A percentile compares a stretch with the other conserved stretches of the same genome.
Conservation (phyloP, 116 monocot genomes). For the Phalaenopsis hybrid region DNA sequence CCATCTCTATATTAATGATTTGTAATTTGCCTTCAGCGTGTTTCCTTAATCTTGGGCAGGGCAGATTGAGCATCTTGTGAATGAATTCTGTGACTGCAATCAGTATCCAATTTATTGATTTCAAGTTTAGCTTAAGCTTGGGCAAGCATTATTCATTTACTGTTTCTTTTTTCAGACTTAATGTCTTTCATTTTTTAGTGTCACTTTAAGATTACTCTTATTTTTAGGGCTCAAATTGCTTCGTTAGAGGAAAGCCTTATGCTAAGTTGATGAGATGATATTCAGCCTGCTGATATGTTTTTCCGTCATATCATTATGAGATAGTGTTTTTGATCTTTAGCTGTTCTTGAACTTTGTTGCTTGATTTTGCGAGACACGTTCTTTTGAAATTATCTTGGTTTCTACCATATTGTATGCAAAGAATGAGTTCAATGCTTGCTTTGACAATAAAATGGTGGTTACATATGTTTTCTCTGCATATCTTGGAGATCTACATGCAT, state of each 20-base stretch:
- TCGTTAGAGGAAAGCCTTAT: not conserved
- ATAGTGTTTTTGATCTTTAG: not conserved
- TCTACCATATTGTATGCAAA: not conserved
- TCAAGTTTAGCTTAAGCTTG: not conserved
- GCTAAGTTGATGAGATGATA: not conserved
- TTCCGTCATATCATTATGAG: not conserved
- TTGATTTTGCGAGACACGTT: not conserved
- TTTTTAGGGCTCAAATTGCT: not conserved
- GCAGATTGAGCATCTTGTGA: not conserved
- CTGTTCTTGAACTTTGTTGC: not conserved
- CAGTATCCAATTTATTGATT: not conserved
- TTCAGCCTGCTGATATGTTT: not conserved
- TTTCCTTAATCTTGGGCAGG: not conserved
- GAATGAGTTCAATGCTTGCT: not conserved
- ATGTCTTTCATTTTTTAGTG: not conserved
- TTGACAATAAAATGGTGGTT: not conserved
- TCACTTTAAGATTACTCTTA: not conserved
- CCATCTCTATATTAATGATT: not conserved
- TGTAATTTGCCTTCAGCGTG: not conserved
- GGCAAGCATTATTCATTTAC: not conserved
- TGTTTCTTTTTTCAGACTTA: not conserved
- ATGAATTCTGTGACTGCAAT: not conserved
- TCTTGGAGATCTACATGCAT: not conserved
- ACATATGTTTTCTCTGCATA: not conserved
- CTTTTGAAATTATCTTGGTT: not conserved